Base-by-base conservation (phyloP, 2,329 filamentous ascomycete species). In the Cladophialophora immunda region DNA sequence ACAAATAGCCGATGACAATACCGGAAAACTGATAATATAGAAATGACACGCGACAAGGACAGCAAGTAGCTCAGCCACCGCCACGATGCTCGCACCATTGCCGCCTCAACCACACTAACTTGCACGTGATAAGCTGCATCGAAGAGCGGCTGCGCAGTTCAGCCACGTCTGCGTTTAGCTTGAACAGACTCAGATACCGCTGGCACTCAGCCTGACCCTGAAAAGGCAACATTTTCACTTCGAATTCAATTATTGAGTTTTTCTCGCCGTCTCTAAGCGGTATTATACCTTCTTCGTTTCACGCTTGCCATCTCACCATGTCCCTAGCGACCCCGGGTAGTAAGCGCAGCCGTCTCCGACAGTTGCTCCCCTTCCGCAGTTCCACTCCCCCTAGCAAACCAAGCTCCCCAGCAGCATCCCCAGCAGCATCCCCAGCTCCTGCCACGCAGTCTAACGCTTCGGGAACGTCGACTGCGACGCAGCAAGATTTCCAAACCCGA, bases 131-230 rank as follows among this genome's bases (percentile, higher is more conserved):
- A 38, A 9, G 34, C 34, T 38, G 34, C 34, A 38, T 38, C 8
- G 34, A 38, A 38, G 34, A 38, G 34, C 34, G 34, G 34, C 34
- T 38, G 34, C 8, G 13, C 13, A 38, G 34, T 38, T 15, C 34
- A 38, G 34, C 34, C 34, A 38, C 34, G 34, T 9, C 34, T 38
- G 34, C 34, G 8, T 38, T 15, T 38, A 15, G 34, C 34, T 38
- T 38, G 34, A 38, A 38, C 13, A 38, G 6, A 38, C 34, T 38
- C 13, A 38, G 34, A 38, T 38, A 9, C 11, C 32, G n/a, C 30
- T 45, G 38, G 19, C 8, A 58, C 38, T 58, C 53, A 56, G 53
- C 53, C 53, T 56, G 22, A 56, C 53, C 29, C 30, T 56, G 27
- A 56, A 56, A 30, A 56, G 22, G 17, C 6, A 30, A 56, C 53